phyloP scores from a whole-genome alignment of 371 early-diverging fungal species.

The Umbelopsis sp. region DNA sequence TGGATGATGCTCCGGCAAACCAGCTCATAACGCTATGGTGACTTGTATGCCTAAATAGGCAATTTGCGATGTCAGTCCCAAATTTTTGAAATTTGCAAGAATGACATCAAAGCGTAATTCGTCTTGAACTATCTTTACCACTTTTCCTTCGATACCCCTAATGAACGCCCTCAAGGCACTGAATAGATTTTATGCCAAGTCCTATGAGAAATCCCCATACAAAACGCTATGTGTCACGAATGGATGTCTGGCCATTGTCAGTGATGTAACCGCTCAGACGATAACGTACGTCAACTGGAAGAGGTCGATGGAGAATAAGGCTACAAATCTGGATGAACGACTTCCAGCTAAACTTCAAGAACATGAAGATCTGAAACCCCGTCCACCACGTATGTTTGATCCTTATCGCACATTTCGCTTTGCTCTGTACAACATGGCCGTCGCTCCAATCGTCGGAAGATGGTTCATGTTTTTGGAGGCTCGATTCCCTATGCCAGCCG shows the following conservation, averaged over 20 bases:
- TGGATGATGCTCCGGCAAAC: no score
- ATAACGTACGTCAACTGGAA: conserved; percentile 39
- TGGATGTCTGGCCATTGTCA: conserved; percentile 67
- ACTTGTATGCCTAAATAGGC: not conserved
- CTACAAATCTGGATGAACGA: conserved; percentile 31
- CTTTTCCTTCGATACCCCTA: not conserved
- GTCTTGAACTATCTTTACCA: not conserved
- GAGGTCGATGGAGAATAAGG: conserved; percentile 19
- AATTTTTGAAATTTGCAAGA: not conserved
- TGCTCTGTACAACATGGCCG: conserved; percentile 71
- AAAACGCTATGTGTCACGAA: conserved; percentile 75
- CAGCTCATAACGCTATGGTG: not conserved
- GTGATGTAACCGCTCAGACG: conserved; percentile 73
- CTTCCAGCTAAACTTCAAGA: conserved; percentile 30
- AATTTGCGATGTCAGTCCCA: not conserved
- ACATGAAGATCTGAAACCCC: conserved; percentile 14
- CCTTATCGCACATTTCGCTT: conserved; percentile 54
- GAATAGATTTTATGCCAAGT: conserved; percentile 46
- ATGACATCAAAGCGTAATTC: conserved; percentile 16
- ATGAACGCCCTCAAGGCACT: conserved; percentile 37
- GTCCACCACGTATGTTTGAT: conserved; percentile 35
- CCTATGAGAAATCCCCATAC: conserved; percentile 62
- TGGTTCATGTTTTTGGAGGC: conserved; percentile 78
- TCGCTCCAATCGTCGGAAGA: conserved; percentile 73
- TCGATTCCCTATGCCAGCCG: conserved; percentile 61